Evolutionary conservation across 2,329 filamentous ascomycete species (phyloP), one percentile per base, ranked within the genome.

Genomic region (Fusarium mangiferae): DNA sequence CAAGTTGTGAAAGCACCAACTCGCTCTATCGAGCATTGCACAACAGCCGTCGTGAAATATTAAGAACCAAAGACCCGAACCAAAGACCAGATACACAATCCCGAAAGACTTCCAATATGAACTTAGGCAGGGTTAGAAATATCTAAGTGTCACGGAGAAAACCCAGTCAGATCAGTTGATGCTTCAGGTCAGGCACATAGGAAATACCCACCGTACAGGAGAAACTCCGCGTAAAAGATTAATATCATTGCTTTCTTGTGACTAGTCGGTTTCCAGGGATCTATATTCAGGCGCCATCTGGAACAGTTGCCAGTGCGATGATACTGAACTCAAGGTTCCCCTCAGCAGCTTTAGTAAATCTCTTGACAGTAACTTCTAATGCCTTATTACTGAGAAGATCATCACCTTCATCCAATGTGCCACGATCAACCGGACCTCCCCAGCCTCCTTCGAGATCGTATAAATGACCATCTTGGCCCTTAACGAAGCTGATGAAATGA

Each of bases 401-500:
- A 64, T 92, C 90, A 7, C 85, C 87, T 3, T 85, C 85, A 3
- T 66, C 81, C 65, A 93, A 80, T 20, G 72, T 61, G 0, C 91
- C 91, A 20, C 93, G 86, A 73, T 94, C 89, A 51, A 96, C 82
- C 2, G 94, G 94, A 0, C 94, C 94, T 76, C 92, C 92, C 55
- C 92, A 86, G 28, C 87, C 82, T 2, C 94, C 94, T 82, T 97
- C 94, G 78, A 97, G 82, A 84, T 97, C 94, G 90, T 93, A 97
- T 46, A 97, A 79, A 62, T 85, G 85, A 12, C 88, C 87, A 61
- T 92, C 89, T 75, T 88, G 86, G 7, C 84, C 36, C 35, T 92
- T 94, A 55, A 95, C 91, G 79, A 95, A 96, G 46, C 92, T 93
- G 44, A 97, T 92, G 78, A 95, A 97, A 81, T 97, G 94, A 72